Conservation (phyloP, 2,329 filamentous ascomycete species). For the Dothistroma pini region DNA sequence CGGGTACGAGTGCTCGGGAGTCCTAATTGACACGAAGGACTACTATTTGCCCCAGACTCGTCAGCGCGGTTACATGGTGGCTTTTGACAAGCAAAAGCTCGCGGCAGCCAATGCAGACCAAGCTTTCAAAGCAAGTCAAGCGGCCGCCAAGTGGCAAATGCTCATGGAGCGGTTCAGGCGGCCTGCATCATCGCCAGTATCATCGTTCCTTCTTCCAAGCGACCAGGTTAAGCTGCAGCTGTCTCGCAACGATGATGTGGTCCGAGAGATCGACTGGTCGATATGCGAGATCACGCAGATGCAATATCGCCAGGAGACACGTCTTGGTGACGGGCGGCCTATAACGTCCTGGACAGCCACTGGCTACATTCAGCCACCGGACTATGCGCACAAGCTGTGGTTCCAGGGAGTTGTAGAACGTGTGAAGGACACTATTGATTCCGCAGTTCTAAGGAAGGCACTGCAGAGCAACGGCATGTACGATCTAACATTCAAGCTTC, state of each 20-base stretch:
- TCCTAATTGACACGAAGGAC: constrained; percentile 63
- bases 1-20: constrained; percentile 53
- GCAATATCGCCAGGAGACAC: constrained; percentile 48
- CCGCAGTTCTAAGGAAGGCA: constrained; percentile 50
- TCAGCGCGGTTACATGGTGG: constrained; percentile 46
- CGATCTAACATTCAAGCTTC: constrained; percentile 58
- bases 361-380: constrained; percentile 51
- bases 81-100: constrained; percentile 35
- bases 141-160: constrained; percentile 39
- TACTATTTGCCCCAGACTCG: constrained; percentile 66
- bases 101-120: background rate
- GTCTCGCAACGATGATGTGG: constrained; percentile 17
- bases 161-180: constrained; percentile 50
- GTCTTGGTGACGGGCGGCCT: constrained; percentile 54
- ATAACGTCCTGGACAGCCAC: constrained; percentile 59
- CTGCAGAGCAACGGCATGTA: constrained; percentile 38
- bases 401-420: constrained; percentile 53
- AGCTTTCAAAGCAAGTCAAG: background rate
- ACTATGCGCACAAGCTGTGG: constrained; percentile 54
- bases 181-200: constrained; percentile 58
- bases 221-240: constrained; percentile 42
- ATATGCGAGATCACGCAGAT: constrained; percentile 59
- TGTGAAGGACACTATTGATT: constrained; percentile 64
- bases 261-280: constrained; percentile 48
- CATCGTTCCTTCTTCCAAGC: constrained; percentile 57